These are phyloP conservation scores for Colletotrichum neosansevieriae DNA, from an alignment of 2,329 filamentous ascomycete genomes.

Conservation along the genomic window DNA sequence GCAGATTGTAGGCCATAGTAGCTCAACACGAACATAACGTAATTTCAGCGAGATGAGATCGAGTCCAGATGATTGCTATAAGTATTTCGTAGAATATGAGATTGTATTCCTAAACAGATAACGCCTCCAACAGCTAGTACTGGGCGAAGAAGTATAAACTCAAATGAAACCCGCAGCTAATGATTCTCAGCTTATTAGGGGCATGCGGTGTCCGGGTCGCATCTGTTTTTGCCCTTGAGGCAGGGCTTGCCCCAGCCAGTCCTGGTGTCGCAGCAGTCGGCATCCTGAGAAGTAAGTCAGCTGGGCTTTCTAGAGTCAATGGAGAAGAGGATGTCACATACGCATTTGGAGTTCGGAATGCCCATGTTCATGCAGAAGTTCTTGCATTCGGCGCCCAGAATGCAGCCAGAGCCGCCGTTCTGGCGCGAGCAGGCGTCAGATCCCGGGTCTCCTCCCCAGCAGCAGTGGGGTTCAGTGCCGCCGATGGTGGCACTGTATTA, in stretches of 20 bases:
- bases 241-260: constrained; percentile 19
- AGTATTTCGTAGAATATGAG: too few relatives aligned
- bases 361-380: constrained; percentile 10
- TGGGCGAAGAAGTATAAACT: too few relatives aligned
- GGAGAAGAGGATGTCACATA: neutral
- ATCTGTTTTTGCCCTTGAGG: constrained; percentile 22
- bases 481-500: constrained; percentile 6
- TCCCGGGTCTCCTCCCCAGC: constrained; percentile 12
- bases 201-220: constrained; percentile 15
- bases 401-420: constrained; percentile 16
- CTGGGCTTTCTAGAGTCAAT: too few relatives aligned
- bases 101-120: too few relatives aligned
- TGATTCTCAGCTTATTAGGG: neutral
- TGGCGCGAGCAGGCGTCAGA: constrained; percentile 14
- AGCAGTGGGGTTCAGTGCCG: constrained; percentile 16
- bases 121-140: too few relatives aligned
- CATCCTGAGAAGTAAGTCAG: neutral
- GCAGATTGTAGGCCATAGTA: too few relatives aligned
- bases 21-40: too few relatives aligned
- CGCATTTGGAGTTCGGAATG: constrained; percentile 6
- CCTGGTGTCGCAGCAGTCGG: constrained; percentile 19
- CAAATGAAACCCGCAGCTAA: too few relatives aligned
- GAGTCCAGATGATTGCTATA: too few relatives aligned
- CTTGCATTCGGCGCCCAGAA: neutral
- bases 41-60: too few relatives aligned